Percentiles rank a stretch among this genome's conserved stretches.
Conservation (phyloP, 495 filamentous ascomycete genomes). For the Trichoderma virens region DNA sequence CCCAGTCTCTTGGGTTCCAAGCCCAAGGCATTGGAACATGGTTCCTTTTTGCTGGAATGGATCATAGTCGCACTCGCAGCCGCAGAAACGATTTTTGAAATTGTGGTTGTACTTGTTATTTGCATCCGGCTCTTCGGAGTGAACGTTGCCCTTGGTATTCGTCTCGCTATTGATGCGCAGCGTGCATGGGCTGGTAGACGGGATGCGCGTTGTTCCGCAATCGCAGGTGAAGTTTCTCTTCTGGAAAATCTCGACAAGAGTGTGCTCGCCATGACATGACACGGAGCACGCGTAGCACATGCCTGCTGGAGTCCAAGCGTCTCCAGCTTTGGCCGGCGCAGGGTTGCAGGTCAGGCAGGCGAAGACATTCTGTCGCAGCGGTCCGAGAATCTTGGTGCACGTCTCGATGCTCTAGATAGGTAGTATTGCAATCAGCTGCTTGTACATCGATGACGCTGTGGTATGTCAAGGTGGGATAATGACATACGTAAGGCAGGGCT, state of each 20-base stretch:
- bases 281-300: conserved; percentile 97
- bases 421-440: conserved; percentile 3
- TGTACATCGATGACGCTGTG: conserved; percentile 11
- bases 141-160: conserved; percentile 64
- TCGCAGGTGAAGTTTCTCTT: conserved; percentile 96
- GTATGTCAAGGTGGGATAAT: conserved; percentile 10
- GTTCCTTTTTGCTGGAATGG: conserved; percentile 82
- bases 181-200: conserved; percentile 60
- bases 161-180: conserved; percentile 69
- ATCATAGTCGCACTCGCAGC: conserved; percentile 79
- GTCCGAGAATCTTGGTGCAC: conserved; percentile 80
- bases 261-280: conserved; percentile 91
- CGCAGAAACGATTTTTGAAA: conserved; percentile 87
- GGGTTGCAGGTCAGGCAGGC: conserved; percentile 92
- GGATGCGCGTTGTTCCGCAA: conserved; percentile 81
- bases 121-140: conserved; percentile 60
- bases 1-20: conserved; percentile 69
- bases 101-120: conserved; percentile 93
- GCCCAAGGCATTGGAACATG: conserved; percentile 97
- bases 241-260: conserved; percentile 89
- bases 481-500: conserved; percentile 74
- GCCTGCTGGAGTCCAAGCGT: conserved; percentile 65
- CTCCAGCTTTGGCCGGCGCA: conserved; percentile 51
- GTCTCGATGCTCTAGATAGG: conserved; percentile 69
- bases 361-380: conserved; percentile 79